A percentile compares a stretch with the other conserved stretches of the same genome.
These are phyloP conservation scores for Nicotiana attenuata DNA, from an alignment of 257 asterid species.

Conservation along the genomic window DNA sequence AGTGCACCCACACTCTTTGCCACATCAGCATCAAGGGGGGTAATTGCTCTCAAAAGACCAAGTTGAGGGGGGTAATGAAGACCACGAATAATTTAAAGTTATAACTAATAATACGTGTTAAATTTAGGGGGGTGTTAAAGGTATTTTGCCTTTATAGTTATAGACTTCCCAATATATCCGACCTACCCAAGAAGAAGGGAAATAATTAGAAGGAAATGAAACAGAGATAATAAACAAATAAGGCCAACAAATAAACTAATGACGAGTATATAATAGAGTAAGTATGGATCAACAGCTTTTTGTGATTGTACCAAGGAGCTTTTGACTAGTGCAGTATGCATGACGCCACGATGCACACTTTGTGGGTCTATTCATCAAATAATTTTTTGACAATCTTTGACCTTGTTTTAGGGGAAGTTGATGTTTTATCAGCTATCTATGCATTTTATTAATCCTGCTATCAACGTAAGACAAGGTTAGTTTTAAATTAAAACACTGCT, in stretches of 20 bases:
- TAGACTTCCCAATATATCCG: not conserved
- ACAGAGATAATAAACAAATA: not conserved
- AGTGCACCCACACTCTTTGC: too few species aligned
- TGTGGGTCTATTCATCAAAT: not conserved
- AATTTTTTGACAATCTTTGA: too few species aligned
- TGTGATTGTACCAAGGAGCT: not conserved
- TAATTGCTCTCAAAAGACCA: too few species aligned
- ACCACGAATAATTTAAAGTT: too few species aligned
- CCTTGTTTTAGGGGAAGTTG: not conserved
- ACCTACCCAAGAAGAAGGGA: not conserved
- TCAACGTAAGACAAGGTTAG: too few species aligned
- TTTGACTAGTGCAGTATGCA: not conserved
- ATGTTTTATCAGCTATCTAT: not conserved
- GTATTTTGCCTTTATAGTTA: too few species aligned
- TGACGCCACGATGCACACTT: not conserved
- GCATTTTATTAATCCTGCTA: not conserved
- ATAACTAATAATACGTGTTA: too few species aligned
- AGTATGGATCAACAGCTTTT: not conserved
- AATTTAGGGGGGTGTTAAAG: too few species aligned
- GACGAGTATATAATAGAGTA: not conserved
- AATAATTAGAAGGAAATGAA: not conserved
- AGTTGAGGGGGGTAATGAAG: too few species aligned
- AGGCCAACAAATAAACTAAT: not conserved
- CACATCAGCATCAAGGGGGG: too few species aligned
- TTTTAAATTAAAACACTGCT: too few species aligned